Evolutionary conservation across 1,139 yeast species (phyloP).

Genomic region (Debaryomyces psychrophilus): DNA sequence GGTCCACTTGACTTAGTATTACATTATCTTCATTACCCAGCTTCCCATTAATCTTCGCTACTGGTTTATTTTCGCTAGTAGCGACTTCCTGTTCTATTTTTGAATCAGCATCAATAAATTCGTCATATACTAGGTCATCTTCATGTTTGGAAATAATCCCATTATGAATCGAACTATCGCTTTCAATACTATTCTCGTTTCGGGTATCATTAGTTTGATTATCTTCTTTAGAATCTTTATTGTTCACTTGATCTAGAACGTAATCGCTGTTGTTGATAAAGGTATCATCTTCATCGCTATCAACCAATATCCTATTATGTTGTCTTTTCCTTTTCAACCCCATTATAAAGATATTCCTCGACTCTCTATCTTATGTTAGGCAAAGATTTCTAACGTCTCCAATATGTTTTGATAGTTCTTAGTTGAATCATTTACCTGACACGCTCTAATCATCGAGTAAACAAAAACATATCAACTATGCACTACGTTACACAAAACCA

Average conservation of each 20-base stretch:
- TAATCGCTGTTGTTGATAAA: constrained; percentile 50
- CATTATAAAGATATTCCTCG: background rate
- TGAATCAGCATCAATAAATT: constrained; percentile 6
- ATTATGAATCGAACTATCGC: background rate
- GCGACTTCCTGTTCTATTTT: background rate
- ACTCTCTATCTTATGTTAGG: background rate
- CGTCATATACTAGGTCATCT: constrained; percentile 3
- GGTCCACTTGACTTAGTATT: constrained; percentile 11
- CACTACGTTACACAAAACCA: constrained; percentile 9
- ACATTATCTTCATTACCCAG: constrained; percentile 10
- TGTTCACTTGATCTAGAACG: constrained; percentile 6
- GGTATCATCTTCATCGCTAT: constrained; percentile 27
- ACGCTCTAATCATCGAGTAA: constrained; percentile 7
- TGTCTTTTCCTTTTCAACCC: constrained; percentile 25
- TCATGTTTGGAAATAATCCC: background rate
- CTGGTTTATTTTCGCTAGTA: background rate
- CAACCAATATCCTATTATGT: constrained; percentile 12
- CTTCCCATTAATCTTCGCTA: background rate
- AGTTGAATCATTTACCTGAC: constrained; percentile 1
- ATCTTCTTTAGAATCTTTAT: constrained; percentile 12
- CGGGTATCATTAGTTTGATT: background rate
- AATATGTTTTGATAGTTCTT: background rate
- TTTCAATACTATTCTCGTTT: background rate
- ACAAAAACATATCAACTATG: constrained; percentile 5
- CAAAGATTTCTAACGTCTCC: background rate